Base-by-base conservation (phyloP, 495 filamentous ascomycete species). In the Aspergillus conjunctus region DNA sequence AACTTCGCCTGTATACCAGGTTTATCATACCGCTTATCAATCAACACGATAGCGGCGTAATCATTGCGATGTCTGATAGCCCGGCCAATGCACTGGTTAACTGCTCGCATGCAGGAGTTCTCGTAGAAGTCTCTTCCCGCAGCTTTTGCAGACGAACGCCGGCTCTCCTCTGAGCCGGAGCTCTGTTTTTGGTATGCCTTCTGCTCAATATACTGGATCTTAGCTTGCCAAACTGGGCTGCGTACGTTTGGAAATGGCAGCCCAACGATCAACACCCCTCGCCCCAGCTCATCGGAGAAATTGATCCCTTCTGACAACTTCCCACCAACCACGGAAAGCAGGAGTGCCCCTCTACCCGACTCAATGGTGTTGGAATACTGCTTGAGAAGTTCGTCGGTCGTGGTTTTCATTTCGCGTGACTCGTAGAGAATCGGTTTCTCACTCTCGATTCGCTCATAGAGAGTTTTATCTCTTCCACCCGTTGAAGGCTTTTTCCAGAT, bases 271-370 rank as follows among this genome's bases (percentile, higher is more conserved):
- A 96, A 71, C 39, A 98, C 91, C 49, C 90, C 92, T 41, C 94
- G 86, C 4, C 94, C 94, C 11, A 98, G 85, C 14, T 82, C 81
- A 70, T 98, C 94, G 14, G 92, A 92, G 79, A 98, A 98, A 73
- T 98, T 98, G 77, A 98, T 98, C 56, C 94, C 94, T 75, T 98
- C 94, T 54, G 89, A 93, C 74, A 98, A 84, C 63, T 92, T 94
- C 32, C 94, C 94, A 41, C 94, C 93, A 4, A 98, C 87, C n/a
- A 98, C 91, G 39, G 90, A 90, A n/a, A 98, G 83, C 3, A 98
- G 81, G 10, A 97, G 78, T 0, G 88, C 92, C 7, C 94, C 94
- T 58, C 81, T 83, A 14, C 81, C 79, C 5, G 73, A 65, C 45
- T 88, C 78, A 62, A 97, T 88, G 14, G 87, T 85, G 45, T 83